Evolutionary conservation across 176 grass and related monocot species (phyloP), one percentile per base, ranked within the genome.

Genomic region (Alloteropsis semialata): DNA sequence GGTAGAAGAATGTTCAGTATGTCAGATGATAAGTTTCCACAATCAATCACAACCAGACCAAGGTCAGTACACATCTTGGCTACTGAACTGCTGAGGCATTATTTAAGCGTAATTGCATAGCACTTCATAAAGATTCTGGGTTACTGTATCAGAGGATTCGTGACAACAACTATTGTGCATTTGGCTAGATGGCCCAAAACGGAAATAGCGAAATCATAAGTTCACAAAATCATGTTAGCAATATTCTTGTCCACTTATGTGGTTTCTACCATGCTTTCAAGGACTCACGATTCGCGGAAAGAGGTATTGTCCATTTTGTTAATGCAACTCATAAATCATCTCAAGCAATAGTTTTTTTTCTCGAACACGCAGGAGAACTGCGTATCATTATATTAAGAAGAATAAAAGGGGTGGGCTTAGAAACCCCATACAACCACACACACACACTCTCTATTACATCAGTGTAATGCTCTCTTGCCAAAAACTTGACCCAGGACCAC

Each of bases 31-130:
- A 63, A 60, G 15, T 80, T 65, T 29, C 4, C 44, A 74, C 62
- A 70, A 76, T 66, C 59, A 39, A 58, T 60, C 68, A 74, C 10
- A 41, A 76, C 39, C 18, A 82, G 51, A 88, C 76, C 38, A 50
- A 41, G 50, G 8, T 49, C 11, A 2, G 45, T 25, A 10, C 15
- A 69, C 22, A 37, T 84, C 19, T 4, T 58, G 28, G 12, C 36
- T 48, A 75, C 44, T 68, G 30, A 66, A 74, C 3, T 44, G 33
- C 17, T 16, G 6, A 65, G 2, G 57, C 36, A 36, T 17, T 55
- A 32, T 36, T 43, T 43, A 64, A 81, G 12, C 3, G 54, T 69
- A 10, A 89, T 59, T 50, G 10, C 16, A 36, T 70, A 34, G 21
- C 33, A 72, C 42, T 73, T 53, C 13, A 53, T 56, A 76, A 41